Conservation (phyloP, 2,329 filamentous ascomycete species). For the Ascochyta lentis region DNA sequence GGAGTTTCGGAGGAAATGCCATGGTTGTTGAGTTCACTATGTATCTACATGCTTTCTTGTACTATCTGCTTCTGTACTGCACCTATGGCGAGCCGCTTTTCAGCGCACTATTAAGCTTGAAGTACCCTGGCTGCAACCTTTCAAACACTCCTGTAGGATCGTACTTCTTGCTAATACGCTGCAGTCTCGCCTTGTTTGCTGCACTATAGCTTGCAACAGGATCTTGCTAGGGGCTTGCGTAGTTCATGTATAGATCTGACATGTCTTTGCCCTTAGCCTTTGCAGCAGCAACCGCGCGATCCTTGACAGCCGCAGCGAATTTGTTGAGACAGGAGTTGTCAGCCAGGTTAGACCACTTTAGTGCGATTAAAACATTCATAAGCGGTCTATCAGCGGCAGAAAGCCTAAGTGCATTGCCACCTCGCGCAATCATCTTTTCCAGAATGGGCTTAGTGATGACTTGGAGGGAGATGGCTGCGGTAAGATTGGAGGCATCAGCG, state of each 20-base stretch:
- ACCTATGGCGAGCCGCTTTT: neutral
- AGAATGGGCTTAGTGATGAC: conserved; percentile 35
- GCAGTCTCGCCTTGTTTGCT: conserved; percentile 40
- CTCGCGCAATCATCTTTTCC: conserved; percentile 25
- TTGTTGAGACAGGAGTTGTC: conserved; percentile 34
- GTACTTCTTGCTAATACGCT: conserved; percentile 25
- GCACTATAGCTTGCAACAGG: conserved; percentile 52
- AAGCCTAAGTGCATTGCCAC: conserved; percentile 43
- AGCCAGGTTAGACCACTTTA: conserved; percentile 28
- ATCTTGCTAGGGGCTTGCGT: conserved; percentile 53
- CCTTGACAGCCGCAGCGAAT: conserved; percentile 24
- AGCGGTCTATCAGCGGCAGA: conserved; percentile 27
- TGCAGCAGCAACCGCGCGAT: conserved; percentile 14
- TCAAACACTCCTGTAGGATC: conserved; percentile 31
- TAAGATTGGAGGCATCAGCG: conserved; percentile 24
- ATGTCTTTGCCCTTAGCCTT: conserved; percentile 11
- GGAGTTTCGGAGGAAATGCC: too few species aligned
- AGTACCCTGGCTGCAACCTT: conserved; percentile 28
- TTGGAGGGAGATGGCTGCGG: conserved; percentile 34
- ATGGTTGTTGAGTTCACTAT: too few species aligned
- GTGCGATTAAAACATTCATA: conserved; percentile 22
- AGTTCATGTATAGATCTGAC: conserved; percentile 55
- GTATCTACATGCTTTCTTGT: too few species aligned
- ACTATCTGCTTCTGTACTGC: too few species aligned
- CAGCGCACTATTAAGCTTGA: conserved; percentile 31